Evolutionary conservation across 78 protist genomes (phyloP), one percentile per base, ranked within the genome.

Genomic region (Dictyostelium intermedium): DNA sequence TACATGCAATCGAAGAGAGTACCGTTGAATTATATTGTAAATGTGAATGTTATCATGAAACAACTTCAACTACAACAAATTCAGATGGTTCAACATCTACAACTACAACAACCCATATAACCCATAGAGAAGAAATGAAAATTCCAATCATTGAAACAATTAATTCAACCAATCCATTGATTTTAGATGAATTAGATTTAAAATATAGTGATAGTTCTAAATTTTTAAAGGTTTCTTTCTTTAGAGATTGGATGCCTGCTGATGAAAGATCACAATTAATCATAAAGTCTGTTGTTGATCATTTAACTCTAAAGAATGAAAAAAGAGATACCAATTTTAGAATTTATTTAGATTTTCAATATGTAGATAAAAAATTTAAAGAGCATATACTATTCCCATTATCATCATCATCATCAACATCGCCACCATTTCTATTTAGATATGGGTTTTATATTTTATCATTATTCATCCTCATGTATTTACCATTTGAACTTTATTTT

Each of bases 51-150:
- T 76, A 37, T 23, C 82, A 76, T 39, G 41, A 20, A 39, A 1
- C 27, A 11, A 13, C 35, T 23, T 37, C 50, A 14, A 39, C 82
- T 37, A 14, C 56, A 37, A 76, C 82, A 0, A 76, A 76, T 76
- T 37, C 60, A 10, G 82, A 76, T 76, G 82, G 82, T n/a, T 41
- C 82, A 39, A n/a, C 56, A 76, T 35, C 82, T 18, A 39, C 82
- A 8, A 5, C 30, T 1, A 76, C 82, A 20, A 3, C 45, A 76
- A 20, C 61, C 5, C 53, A 37, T 41, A 5, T 39, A 39, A 76
- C 82, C 41, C 41, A 39, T 23, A 37, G 37, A 37, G 82, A 76
- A n/a, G 45, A 14, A 7, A 2, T 39, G 9, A 34, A 39, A 39
- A 76, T 76, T 23, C 82, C 82, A 16, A 25, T 76, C n/a, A n/a